A percentile compares a stretch with the other conserved stretches of the same genome.
phyloP scores from a whole-genome alignment of 2,329 filamentous ascomycete genomes.

The Sarocladium strictum region DNA sequence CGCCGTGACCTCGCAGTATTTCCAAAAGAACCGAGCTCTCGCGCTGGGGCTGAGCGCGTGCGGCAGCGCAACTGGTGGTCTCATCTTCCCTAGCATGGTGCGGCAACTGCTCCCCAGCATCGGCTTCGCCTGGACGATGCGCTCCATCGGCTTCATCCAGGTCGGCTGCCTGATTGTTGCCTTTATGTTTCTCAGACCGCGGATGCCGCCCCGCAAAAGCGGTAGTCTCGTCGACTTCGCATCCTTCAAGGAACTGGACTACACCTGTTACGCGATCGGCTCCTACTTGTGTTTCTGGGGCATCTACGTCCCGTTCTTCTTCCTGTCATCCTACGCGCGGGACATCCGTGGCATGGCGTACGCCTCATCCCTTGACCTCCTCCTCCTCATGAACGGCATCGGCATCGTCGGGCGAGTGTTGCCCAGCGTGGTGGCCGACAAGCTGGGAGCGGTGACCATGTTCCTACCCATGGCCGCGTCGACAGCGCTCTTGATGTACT shows the following conservation, averaged over 20 bases:
- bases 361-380: conserved; percentile 46
- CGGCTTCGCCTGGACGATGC: conserved; percentile 46
- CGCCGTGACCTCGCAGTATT: conserved; percentile 62
- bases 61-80: conserved; percentile 53
- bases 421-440: conserved; percentile 52
- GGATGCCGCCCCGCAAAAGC: conserved; percentile 33
- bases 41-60: conserved; percentile 56
- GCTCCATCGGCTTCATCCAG: conserved; percentile 55
- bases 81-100: conserved; percentile 45
- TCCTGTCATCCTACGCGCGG: conserved; percentile 39
- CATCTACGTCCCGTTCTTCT: conserved; percentile 19
- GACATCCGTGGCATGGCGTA: conserved; percentile 30
- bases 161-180: conserved; percentile 34
- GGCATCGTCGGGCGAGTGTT: conserved; percentile 51
- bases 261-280: conserved; percentile 32
- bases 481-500: conserved; percentile 37
- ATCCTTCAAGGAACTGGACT: conserved; percentile 40
- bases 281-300: conserved; percentile 24
- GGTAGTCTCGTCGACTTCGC: conserved; percentile 37
- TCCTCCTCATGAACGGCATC: conserved; percentile 59
- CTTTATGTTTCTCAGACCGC: conserved; percentile 32
- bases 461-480: conserved; percentile 38
- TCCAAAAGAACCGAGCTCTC: conserved; percentile 47
- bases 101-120: conserved; percentile 21
- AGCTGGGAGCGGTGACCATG: conserved; percentile 51